A percentile compares a stretch with the other conserved stretches of the same genome.
phyloP scores from a whole-genome alignment of 2,329 filamentous ascomycete genomes.

The Pseudopithomyces maydicus region DNA sequence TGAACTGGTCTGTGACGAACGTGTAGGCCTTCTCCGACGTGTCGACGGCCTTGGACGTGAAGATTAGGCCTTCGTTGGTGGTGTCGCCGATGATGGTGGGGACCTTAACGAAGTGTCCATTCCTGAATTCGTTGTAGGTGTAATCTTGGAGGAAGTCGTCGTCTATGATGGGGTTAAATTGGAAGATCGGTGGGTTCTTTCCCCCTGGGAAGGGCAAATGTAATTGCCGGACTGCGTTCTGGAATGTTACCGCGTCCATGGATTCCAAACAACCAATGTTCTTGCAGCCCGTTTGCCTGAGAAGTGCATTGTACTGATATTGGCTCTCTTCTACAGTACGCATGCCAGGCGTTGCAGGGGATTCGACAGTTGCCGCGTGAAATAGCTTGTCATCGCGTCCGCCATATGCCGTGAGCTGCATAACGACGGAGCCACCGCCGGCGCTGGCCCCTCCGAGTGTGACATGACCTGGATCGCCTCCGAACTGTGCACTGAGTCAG shows the following conservation, averaged over 20 bases:
- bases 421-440: slow-evolving; percentile 45
- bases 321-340: slow-evolving; percentile 45
- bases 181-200: slow-evolving; percentile 40
- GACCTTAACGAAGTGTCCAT: slow-evolving; percentile 46
- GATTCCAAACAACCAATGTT: slow-evolving; percentile 46
- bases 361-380: slow-evolving; percentile 40
- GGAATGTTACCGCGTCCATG: slow-evolving; percentile 44
- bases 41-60: slow-evolving; percentile 45
- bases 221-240: slow-evolving; percentile 42
- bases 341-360: slow-evolving; percentile 46
- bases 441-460: slow-evolving; percentile 47
- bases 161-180: slow-evolving; percentile 51
- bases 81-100: slow-evolving; percentile 52
- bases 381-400: slow-evolving; percentile 44
- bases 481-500: slow-evolving; percentile 32
- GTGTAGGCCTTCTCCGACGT: slow-evolving; percentile 39
- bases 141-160: slow-evolving; percentile 48
- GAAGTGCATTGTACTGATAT: slow-evolving; percentile 49
- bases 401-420: slow-evolving; percentile 45
- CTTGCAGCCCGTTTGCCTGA: slow-evolving; percentile 42
- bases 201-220: slow-evolving; percentile 46
- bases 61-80: slow-evolving; percentile 51
- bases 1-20: slow-evolving; percentile 47
- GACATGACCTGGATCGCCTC: slow-evolving; percentile 46
- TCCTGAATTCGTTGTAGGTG: slow-evolving; percentile 44